phyloP scores from a whole-genome alignment of 208 protist genomes.

The Angomonas ambiguus region DNA sequence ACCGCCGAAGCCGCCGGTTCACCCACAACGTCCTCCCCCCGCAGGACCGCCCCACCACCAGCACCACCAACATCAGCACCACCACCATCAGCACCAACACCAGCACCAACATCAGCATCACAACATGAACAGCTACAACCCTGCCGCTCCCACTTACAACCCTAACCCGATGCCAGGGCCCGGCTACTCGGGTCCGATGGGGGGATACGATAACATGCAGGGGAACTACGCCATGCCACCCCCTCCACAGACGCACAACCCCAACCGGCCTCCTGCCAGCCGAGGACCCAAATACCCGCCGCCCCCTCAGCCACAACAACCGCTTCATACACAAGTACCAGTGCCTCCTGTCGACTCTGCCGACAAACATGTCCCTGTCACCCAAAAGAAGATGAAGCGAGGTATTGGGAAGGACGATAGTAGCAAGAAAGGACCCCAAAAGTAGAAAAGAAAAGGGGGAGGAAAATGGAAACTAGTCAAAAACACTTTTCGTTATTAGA shows the following conservation, averaged over 20 bases:
- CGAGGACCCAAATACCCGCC: neutral
- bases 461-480: neutral
- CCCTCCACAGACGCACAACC: constrained; percentile 12
- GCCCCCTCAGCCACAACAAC: constrained; percentile 9
- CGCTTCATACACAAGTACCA: neutral
- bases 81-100: constrained; percentile 14
- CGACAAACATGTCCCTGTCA: neutral
- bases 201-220: too few species aligned
- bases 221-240: constrained; percentile 5
- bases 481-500: too few species aligned
- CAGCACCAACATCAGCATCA: neutral
- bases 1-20: neutral
- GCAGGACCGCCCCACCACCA: neutral
- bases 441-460: neutral
- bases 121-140: neutral
- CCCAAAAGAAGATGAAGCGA: neutral
- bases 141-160: neutral
- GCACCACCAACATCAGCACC: constrained; percentile 3
- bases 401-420: neutral
- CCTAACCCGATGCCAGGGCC: neutral
- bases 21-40: neutral
- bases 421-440: neutral
- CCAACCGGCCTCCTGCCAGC: neutral
- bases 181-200: neutral
- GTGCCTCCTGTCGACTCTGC: neutral